These are phyloP conservation scores for Sarocladium strictum DNA, from an alignment of 2,329 filamentous ascomycete genomes.

Conservation along the genomic window DNA sequence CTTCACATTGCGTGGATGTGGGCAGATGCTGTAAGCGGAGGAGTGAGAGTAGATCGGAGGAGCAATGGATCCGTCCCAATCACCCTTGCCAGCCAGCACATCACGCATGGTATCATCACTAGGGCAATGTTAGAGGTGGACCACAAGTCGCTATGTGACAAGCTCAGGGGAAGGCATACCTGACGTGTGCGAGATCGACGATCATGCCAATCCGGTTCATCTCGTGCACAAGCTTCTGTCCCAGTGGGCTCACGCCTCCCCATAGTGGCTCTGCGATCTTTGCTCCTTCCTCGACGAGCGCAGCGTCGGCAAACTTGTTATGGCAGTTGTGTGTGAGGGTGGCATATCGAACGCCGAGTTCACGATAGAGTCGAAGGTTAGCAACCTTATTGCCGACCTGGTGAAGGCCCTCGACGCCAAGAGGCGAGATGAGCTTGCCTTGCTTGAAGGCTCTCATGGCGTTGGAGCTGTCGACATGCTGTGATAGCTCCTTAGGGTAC, in stretches of 20 bases:
- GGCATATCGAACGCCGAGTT: slow-evolving; percentile 77
- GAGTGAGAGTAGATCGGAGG: slow-evolving; percentile 89
- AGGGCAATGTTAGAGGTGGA: slow-evolving; percentile 15
- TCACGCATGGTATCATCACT: slow-evolving; percentile 78
- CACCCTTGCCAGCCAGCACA: slow-evolving; percentile 59
- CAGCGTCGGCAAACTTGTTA: slow-evolving; percentile 83
- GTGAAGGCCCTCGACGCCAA: slow-evolving; percentile 83
- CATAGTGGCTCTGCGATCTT: slow-evolving; percentile 56
- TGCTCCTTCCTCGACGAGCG: slow-evolving; percentile 35
- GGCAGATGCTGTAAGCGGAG: slow-evolving; percentile 72
- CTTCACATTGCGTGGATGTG: slow-evolving; percentile 84
- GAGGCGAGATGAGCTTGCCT: slow-evolving; percentile 66
- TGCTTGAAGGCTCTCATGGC: slow-evolving; percentile 56
- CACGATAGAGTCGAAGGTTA: slow-evolving; percentile 69
- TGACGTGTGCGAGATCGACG: slow-evolving; percentile 77
- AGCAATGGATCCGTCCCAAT: slow-evolving; percentile 67
- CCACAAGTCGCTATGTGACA: not conserved
- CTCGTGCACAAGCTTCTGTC: slow-evolving; percentile 66
- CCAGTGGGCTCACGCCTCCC: slow-evolving; percentile 66
- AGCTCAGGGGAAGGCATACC: slow-evolving; percentile 20
- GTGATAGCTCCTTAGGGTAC: slow-evolving; percentile 67
- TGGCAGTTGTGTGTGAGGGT: slow-evolving; percentile 93
- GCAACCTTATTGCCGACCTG: slow-evolving; percentile 83
- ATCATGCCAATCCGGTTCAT: slow-evolving; percentile 96
- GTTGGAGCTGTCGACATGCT: slow-evolving; percentile 50